Evolutionary conservation across 2,329 filamentous ascomycete species (phyloP).

Genomic region (Ophiocordyceps camponoti-saundersi): DNA sequence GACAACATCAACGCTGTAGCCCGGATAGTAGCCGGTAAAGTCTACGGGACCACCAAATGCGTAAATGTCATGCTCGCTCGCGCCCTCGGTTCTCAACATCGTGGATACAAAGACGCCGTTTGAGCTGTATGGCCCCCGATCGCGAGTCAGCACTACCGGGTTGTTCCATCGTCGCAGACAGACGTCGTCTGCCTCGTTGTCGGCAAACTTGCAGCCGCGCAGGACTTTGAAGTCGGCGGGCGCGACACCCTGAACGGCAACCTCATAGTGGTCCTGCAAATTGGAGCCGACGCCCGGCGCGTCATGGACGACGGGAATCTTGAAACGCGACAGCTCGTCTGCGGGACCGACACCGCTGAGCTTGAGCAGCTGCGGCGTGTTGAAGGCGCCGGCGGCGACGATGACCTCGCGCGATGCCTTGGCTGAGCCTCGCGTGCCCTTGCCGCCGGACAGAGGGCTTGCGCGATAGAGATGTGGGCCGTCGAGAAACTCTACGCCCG

Average conservation of each 20-base stretch:
- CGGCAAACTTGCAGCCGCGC: conserved; percentile 12
- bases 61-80: conserved; percentile 11
- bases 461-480: conserved; percentile 23
- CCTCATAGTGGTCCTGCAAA: conserved; percentile 14
- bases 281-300: conserved; percentile 47
- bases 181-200: conserved; percentile 11
- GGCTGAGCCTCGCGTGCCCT: conserved; percentile 8
- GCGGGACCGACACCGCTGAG: conserved; percentile 25
- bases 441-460: conserved; percentile 17
- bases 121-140: conserved; percentile 8
- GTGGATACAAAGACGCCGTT: conserved; percentile 8
- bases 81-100: conserved; percentile 10
- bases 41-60: conserved; percentile 11
- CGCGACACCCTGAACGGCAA: conserved; percentile 6
- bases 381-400: conserved; percentile 27
- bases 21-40: conserved; percentile 13
- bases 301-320: conserved; percentile 35
- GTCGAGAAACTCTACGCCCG: conserved; percentile 24
- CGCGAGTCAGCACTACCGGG: background rate
- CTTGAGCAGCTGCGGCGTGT: conserved; percentile 28
- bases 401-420: conserved; percentile 27
- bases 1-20: conserved; percentile 6
- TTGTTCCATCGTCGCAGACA: conserved; percentile 16
- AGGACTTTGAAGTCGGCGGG: conserved; percentile 2
- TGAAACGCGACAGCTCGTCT: conserved; percentile 19